phyloP scores from a whole-genome alignment of 2,329 filamentous ascomycete species.

The Fusarium decemcellulare region DNA sequence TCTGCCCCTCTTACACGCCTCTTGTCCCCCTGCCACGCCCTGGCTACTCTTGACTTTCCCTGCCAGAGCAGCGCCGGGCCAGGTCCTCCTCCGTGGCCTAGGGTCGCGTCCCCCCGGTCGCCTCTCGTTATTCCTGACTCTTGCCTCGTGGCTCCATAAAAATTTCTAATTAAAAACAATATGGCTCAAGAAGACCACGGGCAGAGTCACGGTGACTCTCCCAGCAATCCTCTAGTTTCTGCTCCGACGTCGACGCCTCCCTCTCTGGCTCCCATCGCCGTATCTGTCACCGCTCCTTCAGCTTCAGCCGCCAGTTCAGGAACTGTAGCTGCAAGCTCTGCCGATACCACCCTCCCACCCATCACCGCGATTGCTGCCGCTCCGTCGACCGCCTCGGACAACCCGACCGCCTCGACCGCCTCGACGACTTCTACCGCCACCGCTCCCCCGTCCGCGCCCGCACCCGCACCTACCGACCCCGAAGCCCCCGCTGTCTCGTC shows the following conservation, averaged over 20 bases:
- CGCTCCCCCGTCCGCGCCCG: conserved; percentile 29
- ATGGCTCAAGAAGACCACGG: conserved; percentile 51
- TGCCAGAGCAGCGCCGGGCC: conserved; percentile 38
- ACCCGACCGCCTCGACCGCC: conserved; percentile 37
- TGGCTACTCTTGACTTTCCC: conserved; percentile 46
- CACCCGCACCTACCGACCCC: conserved; percentile 31
- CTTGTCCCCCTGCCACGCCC: conserved; percentile 45
- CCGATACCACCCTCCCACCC: conserved; percentile 37
- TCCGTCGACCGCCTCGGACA: conserved; percentile 31
- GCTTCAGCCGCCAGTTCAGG: conserved; percentile 32
- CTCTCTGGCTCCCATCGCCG: conserved; percentile 43
- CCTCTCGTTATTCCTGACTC: conserved; percentile 49
- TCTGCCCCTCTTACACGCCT: conserved; percentile 43
- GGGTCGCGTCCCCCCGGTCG: conserved; percentile 49
- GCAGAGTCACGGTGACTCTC: conserved; percentile 49
- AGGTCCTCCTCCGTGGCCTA: conserved; percentile 46
- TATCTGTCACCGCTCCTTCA: conserved; percentile 38
- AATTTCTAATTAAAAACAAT: conserved; percentile 54
- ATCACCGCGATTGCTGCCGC: conserved; percentile 35
- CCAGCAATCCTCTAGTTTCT: conserved; percentile 45
- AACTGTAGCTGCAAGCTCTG: conserved; percentile 26
- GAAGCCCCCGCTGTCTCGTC: conserved; percentile 31
- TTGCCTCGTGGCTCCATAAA: conserved; percentile 55
- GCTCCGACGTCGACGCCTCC: conserved; percentile 43
- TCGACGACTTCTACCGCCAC: conserved; percentile 5